Percentiles rank a stretch among this genome's conserved stretches.
phyloP scores from a whole-genome alignment of 169 alveolate genomes.

The Cyclospora cayetanensis region DNA sequence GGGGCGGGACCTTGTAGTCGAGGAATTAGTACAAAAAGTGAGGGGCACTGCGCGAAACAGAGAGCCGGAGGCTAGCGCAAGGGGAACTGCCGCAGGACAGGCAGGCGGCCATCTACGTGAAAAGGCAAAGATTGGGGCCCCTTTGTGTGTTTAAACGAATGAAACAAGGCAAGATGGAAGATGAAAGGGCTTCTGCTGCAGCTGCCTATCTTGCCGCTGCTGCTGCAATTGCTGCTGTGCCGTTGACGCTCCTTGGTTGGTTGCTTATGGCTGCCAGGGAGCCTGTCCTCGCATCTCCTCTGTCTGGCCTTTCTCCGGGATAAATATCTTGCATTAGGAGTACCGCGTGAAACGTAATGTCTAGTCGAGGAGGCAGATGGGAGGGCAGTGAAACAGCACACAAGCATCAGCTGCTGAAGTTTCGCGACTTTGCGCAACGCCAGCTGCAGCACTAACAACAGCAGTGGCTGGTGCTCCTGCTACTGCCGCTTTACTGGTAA shows the following conservation, averaged over 20 bases:
- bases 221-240: constrained; percentile 40
- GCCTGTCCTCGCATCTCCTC: no score
- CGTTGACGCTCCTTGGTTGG: no score
- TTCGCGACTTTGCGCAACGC: background rate
- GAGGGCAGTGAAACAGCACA: background rate
- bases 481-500: background rate
- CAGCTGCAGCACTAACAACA: background rate
- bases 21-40: no score
- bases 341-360: no score
- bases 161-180: constrained; percentile 6
- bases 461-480: constrained; percentile 15
- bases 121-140: no score
- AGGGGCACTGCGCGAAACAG: no score
- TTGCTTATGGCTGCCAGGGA: no score
- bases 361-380: background rate
- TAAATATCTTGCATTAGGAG: background rate
- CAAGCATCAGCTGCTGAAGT: background rate
- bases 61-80: no score
- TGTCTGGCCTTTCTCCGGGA: background rate
- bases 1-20: no score
- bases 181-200: background rate
- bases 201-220: constrained; percentile 56
- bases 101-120: no score
- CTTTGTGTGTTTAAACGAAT: constrained; percentile 20
- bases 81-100: no score